Conservation (phyloP, 768 basidiomycete genomes). For the Clitopilus passeckerianus region DNA sequence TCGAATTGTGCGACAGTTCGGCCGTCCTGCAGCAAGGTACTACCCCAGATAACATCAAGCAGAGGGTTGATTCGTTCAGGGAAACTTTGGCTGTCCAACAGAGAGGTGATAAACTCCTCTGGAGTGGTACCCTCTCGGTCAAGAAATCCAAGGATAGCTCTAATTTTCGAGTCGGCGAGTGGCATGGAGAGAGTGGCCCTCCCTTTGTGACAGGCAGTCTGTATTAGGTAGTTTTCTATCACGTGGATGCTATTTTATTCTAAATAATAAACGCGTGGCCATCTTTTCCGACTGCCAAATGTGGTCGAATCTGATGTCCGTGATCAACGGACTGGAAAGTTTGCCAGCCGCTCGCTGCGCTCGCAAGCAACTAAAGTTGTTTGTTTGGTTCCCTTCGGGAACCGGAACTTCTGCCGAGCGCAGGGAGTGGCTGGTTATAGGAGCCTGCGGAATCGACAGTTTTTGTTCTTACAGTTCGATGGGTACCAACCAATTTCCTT, state of each 20-base stretch:
- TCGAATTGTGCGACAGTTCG: background rate
- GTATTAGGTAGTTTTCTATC: too few species aligned
- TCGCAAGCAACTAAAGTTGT: background rate
- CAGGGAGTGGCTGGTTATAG: background rate
- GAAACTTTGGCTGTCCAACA: background rate
- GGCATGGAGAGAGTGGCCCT: background rate
- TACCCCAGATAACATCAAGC: background rate
- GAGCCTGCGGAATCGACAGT: too few species aligned
- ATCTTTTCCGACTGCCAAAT: background rate
- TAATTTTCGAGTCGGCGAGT: background rate
- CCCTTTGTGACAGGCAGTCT: too few species aligned
- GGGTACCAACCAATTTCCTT: too few species aligned
- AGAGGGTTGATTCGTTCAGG: background rate
- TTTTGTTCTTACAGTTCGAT: too few species aligned
- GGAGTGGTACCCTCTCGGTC: background rate
- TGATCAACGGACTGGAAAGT: background rate
- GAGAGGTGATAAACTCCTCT: background rate
- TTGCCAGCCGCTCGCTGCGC: slow-evolving; percentile 1
- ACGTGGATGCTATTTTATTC: background rate
- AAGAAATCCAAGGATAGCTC: background rate
- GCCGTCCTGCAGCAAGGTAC: too few species aligned
- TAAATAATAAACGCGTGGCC: too few species aligned
- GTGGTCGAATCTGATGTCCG: background rate
- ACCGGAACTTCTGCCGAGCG: background rate
- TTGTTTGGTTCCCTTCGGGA: background rate